Percentiles rank a stretch among this genome's conserved stretches.
These are phyloP conservation scores for Suillus paluster DNA, from an alignment of 768 basidiomycete species.

Conservation along the genomic window DNA sequence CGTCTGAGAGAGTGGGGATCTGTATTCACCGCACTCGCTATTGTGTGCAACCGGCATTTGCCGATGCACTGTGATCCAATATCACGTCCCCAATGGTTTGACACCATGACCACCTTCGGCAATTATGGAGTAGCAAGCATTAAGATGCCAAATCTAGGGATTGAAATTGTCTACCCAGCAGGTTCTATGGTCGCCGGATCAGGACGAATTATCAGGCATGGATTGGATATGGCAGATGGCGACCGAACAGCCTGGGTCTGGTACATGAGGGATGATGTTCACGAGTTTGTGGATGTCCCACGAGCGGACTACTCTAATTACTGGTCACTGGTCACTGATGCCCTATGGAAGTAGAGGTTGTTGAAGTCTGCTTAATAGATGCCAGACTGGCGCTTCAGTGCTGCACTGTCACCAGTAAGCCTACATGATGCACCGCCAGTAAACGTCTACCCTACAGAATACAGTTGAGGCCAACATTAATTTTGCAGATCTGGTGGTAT, in stretches of 20 bases:
- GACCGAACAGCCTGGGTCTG: background rate
- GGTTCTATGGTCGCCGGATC: background rate
- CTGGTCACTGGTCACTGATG: background rate
- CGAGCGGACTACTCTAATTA: background rate
- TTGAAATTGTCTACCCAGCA: background rate
- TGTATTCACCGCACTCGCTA: background rate
- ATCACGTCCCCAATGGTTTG: background rate
- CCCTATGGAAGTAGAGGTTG: background rate
- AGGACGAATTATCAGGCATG: background rate
- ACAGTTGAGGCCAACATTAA: too few species aligned
- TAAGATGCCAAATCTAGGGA: background rate
- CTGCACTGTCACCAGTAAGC: too few species aligned
- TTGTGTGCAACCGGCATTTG: background rate
- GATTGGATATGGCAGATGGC: background rate
- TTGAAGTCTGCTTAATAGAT: background rate
- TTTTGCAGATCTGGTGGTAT: too few species aligned
- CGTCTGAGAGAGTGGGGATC: slow-evolving; percentile 1
- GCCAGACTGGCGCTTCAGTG: too few species aligned
- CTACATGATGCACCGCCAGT: too few species aligned
- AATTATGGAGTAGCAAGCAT: background rate
- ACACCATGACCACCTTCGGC: background rate
- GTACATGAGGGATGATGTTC: background rate
- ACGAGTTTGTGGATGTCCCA: background rate
- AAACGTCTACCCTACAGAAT: too few species aligned
- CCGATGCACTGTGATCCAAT: background rate